Evolutionary conservation across 768 basidiomycete genomes (phyloP).

Genomic region (Lactarius sanguifluus): DNA sequence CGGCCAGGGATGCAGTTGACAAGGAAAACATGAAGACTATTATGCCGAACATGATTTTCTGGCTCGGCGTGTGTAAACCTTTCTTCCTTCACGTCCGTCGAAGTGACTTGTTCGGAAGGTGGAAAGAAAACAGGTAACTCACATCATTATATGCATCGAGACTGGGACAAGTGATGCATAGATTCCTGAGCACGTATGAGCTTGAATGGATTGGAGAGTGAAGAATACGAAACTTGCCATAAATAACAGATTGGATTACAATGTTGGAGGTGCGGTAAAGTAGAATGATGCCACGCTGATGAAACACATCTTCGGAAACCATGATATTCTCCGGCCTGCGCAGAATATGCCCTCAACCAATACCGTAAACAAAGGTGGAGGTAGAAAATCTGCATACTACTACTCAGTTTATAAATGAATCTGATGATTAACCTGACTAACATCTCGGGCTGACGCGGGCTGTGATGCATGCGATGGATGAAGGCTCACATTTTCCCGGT

Average conservation of each 20-base stretch:
- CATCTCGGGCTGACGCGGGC: too few relatives aligned
- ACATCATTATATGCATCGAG: not conserved
- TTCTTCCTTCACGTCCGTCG: not conserved
- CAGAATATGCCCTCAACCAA: not conserved
- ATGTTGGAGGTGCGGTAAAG: not conserved
- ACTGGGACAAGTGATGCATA: not conserved
- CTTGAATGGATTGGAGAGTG: not conserved
- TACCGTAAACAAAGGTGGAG: not conserved
- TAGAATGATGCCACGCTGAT: not conserved
- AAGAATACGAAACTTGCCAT: not conserved
- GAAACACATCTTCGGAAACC: not conserved
- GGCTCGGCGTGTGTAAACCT: not conserved
- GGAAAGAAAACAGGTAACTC: not conserved
- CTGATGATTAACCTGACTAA: not conserved
- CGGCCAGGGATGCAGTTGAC: not conserved
- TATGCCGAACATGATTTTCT: not conserved
- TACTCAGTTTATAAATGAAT: not conserved
- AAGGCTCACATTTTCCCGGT: not conserved
- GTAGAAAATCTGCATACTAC: not conserved
- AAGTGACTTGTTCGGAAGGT: not conserved
- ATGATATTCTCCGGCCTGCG: not conserved
- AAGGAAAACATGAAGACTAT: constrained; percentile 8
- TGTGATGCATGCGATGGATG: not conserved
- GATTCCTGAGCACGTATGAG: not conserved
- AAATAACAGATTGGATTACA: not conserved